phyloP scores from a whole-genome alignment of 2,329 filamentous ascomycete genomes.

The Paracoccidioides lutzii region DNA sequence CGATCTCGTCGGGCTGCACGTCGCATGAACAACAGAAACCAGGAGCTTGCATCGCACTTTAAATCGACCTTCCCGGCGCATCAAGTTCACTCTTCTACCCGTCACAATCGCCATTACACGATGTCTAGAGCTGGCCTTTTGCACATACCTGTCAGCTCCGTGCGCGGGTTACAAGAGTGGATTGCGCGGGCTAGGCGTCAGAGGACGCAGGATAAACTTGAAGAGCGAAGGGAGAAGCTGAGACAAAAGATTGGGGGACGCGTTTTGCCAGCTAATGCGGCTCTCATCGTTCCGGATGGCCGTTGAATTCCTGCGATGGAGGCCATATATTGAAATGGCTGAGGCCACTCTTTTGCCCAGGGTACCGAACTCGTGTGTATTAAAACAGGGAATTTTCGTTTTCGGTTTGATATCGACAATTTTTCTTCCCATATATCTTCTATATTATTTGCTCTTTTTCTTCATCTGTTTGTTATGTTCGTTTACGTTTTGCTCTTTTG shows the following conservation, averaged over 20 bases:
- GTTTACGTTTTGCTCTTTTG: not conserved
- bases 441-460: not conserved
- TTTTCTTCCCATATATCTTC: not conserved
- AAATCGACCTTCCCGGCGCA: constrained; percentile 6
- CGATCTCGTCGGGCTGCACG: constrained; percentile 13
- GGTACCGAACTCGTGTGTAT: not conserved
- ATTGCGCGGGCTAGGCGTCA: constrained; percentile 32
- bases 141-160: constrained; percentile 39
- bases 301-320: constrained; percentile 8
- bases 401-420: not conserved
- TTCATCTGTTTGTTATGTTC: not conserved
- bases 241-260: constrained; percentile 42
- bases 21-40: constrained; percentile 10
- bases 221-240: constrained; percentile 41
- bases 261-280: constrained; percentile 23
- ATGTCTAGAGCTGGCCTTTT: constrained; percentile 32
- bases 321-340: too few species aligned
- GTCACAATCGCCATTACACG: constrained; percentile 12
- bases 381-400: not conserved
- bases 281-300: not conserved
- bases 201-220: constrained; percentile 35
- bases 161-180: constrained; percentile 38
- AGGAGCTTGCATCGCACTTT: constrained; percentile 11
- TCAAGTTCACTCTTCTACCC: constrained; percentile 1
- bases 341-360: not conserved